These are phyloP conservation scores for Ustilago hordei DNA, from an alignment of 1,284 basidiomycete genomes.

Conservation along the genomic window DNA sequence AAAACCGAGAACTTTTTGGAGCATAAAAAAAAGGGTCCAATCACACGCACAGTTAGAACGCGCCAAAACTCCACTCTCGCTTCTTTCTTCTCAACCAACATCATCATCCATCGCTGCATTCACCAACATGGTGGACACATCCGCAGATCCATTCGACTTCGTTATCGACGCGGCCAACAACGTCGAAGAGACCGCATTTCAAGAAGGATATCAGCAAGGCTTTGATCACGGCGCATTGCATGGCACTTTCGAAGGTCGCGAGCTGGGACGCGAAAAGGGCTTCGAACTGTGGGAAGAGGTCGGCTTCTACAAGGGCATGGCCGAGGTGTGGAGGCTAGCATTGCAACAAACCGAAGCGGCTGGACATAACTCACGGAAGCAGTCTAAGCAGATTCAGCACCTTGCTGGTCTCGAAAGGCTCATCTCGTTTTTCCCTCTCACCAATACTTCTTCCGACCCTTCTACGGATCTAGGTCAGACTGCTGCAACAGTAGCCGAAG, in stretches of 20 bases:
- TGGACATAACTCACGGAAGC: slow-evolving; percentile 50
- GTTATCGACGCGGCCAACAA: slow-evolving; percentile 55
- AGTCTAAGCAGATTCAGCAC: slow-evolving; percentile 75
- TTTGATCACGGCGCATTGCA: slow-evolving; percentile 86
- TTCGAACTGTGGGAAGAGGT: slow-evolving; percentile 98
- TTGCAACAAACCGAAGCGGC: slow-evolving; percentile 33
- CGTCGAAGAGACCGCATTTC: slow-evolving; percentile 75
- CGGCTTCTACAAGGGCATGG: slow-evolving; percentile 89
- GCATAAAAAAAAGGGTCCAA: slow-evolving; percentile 23
- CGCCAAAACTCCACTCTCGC: slow-evolving; percentile 17
- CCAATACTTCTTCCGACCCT: slow-evolving; percentile 69
- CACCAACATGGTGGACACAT: slow-evolving; percentile 16
- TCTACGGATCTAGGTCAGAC: slow-evolving; percentile 36
- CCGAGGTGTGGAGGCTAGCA: slow-evolving; percentile 75
- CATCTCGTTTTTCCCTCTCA: slow-evolving; percentile 79
- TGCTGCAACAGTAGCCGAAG: slow-evolving; percentile 9
- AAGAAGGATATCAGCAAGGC: slow-evolving; percentile 81
- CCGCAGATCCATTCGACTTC: slow-evolving; percentile 27
- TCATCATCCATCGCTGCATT: slow-evolving; percentile 22
- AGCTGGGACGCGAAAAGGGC: slow-evolving; percentile 87
- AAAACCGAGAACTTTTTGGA: slow-evolving; percentile 21
- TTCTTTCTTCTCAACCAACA: slow-evolving; percentile 37
- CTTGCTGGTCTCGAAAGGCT: slow-evolving; percentile 76
- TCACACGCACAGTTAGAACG: neutral
- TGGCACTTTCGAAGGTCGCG: slow-evolving; percentile 90